phyloP scores from a whole-genome alignment of 1,139 yeast genomes.

The Martiniozyma asiatica region DNA sequence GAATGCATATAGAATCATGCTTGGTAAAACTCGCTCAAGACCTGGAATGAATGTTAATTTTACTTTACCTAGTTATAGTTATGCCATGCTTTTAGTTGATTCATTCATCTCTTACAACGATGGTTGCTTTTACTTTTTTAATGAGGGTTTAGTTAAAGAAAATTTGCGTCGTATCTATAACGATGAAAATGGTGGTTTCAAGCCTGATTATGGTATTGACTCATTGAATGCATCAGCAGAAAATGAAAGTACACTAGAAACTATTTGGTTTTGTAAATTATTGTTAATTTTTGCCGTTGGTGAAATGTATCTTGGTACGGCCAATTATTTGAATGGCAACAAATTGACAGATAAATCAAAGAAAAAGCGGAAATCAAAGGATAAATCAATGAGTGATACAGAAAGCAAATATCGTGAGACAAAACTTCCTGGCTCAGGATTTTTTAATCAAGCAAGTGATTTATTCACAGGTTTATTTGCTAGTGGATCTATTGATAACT shows the following conservation, averaged over 20 bases:
- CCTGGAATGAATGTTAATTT: conserved; percentile 60
- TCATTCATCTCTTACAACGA: conserved; percentile 70
- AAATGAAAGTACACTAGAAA: conserved; percentile 50
- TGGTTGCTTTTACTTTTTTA: conserved; percentile 79
- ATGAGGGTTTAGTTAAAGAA: conserved; percentile 64
- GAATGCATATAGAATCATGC: conserved; percentile 56
- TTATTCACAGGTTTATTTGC: conserved; percentile 65
- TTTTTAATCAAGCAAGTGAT: conserved; percentile 66
- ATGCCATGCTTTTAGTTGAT: conserved; percentile 64
- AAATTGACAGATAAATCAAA: conserved; percentile 20
- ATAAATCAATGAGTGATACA: too few relatives aligned
- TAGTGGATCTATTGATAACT: conserved; percentile 67
- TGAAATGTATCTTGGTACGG: conserved; percentile 74
- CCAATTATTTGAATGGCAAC: conserved; percentile 34
- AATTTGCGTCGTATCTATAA: conserved; percentile 50
- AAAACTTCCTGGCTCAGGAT: conserved; percentile 64
- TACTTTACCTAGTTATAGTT: conserved; percentile 64
- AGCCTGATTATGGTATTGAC: conserved; percentile 27
- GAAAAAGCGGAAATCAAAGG: conserved; percentile 18
- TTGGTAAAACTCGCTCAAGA: conserved; percentile 55
- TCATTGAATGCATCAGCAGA: conserved; percentile 12
- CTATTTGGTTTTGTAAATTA: conserved; percentile 74
- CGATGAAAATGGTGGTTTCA: conserved; percentile 24
- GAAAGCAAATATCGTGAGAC: conserved; percentile 14
- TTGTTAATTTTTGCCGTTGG: conserved; percentile 70